These are phyloP conservation scores for Scenedesmus sp. DNA, from an alignment of 163 green algal genomes.

Conservation along the genomic window DNA sequence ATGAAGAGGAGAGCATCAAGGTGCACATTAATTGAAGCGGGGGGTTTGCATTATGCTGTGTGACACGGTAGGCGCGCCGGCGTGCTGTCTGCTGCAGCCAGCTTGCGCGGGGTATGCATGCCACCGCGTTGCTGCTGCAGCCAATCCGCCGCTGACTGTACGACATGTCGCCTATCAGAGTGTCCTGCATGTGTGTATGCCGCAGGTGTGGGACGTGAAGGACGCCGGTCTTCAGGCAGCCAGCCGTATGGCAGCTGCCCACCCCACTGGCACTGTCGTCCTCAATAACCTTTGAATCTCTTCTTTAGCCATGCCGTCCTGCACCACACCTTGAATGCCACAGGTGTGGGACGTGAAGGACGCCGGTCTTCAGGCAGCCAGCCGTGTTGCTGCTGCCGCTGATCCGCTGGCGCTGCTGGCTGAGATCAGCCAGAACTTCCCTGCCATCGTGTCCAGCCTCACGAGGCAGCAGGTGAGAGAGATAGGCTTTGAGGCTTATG, in stretches of 20 bases:
- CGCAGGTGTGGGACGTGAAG: slow-evolving; percentile 87
- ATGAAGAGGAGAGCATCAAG: slow-evolving; percentile 74
- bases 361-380: slow-evolving; percentile 89
- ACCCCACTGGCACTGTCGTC: too few relatives aligned
- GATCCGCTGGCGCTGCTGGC: slow-evolving; percentile 82
- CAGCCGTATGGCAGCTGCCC: slow-evolving; percentile 71
- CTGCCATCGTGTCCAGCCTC: slow-evolving; percentile 77
- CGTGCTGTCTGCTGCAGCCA: too few relatives aligned
- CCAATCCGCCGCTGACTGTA: too few relatives aligned
- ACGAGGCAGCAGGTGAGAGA: slow-evolving; percentile 59
- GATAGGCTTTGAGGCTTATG: neutral
- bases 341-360: slow-evolving; percentile 90
- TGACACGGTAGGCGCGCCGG: too few relatives aligned
- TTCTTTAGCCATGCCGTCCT: too few relatives aligned
- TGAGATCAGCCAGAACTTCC: slow-evolving; percentile 88
- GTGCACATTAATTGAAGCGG: neutral
- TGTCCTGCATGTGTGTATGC: neutral
- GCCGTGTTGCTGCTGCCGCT: slow-evolving; percentile 70
- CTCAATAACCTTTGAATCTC: too few relatives aligned
- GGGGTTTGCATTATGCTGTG: too few relatives aligned
- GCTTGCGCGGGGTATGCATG: too few relatives aligned
- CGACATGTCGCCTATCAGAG: too few relatives aligned
- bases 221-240: slow-evolving; percentile 91
- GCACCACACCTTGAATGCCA: neutral
- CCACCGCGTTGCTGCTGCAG: too few relatives aligned